Percentiles rank a stretch among this genome's conserved stretches.
Conservation (phyloP, 306 rosid genomes). For the Pueraria montana region DNA sequence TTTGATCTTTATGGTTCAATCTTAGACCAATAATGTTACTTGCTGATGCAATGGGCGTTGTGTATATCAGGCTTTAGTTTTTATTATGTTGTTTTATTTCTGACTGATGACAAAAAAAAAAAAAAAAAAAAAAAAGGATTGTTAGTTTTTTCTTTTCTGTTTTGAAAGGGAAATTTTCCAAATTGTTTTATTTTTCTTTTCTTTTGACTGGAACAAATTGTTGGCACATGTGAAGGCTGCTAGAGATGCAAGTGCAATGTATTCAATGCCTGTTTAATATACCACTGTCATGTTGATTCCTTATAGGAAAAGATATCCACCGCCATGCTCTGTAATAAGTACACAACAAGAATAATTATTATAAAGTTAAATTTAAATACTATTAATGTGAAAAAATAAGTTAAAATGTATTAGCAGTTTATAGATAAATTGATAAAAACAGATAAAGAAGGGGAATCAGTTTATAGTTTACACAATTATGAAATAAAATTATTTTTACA, state of each 20-base stretch:
- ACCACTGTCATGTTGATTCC: neutral
- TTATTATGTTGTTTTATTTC: no score
- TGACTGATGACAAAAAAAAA: no score
- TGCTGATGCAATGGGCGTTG: neutral
- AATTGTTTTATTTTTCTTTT: neutral
- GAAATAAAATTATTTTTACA: neutral
- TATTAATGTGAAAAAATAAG: neutral
- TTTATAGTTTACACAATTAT: neutral
- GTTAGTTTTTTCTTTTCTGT: neutral
- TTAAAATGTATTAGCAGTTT: neutral
- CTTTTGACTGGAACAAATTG: neutral
- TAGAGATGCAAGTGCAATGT: neutral
- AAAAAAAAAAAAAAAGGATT: no score
- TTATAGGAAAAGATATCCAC: neutral
- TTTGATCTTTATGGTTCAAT: neutral
- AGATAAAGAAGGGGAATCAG: neutral
- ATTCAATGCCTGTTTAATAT: conserved; percentile 20
- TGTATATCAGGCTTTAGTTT: neutral
- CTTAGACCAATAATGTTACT: neutral
- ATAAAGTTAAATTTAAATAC: neutral
- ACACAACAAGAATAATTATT: neutral
- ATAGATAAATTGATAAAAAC: neutral
- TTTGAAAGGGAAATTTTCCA: neutral
- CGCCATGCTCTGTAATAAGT: conserved; percentile 21
- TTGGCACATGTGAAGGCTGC: conserved; percentile 12